These are phyloP conservation scores for Magnusiomyces fungicola DNA, from an alignment of 1,139 yeast genomes.

Conservation along the genomic window DNA sequence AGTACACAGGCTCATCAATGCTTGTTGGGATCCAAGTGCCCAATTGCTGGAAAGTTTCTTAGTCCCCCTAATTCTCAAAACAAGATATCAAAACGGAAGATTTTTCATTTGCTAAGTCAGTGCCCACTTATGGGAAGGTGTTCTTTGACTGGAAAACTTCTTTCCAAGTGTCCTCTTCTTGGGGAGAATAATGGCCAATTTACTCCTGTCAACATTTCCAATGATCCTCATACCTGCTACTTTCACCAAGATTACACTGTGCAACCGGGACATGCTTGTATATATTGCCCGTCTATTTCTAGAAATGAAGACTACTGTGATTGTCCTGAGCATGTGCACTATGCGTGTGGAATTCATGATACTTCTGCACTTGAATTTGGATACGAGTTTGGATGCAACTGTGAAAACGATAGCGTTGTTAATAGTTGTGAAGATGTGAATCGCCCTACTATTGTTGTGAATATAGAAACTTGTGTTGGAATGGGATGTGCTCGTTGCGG, in stretches of 20 bases:
- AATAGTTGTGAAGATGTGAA: neutral
- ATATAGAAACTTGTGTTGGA: neutral
- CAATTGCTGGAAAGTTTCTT: neutral
- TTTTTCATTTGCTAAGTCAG: neutral
- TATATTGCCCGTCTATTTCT: neutral
- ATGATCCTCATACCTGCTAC: neutral
- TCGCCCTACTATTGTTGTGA: neutral
- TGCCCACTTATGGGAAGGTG: neutral
- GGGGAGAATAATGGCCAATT: neutral
- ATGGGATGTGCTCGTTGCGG: neutral
- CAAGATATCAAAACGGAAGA: neutral
- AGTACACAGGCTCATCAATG: neutral
- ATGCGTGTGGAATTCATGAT: neutral
- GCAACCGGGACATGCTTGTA: neutral
- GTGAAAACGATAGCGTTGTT: no score
- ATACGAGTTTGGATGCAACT: neutral
- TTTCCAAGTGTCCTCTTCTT: neutral
- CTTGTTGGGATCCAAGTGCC: neutral
- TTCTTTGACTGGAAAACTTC: neutral
- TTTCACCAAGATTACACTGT: neutral
- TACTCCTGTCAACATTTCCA: neutral
- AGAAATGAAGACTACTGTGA: neutral
- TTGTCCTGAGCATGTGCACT: neutral
- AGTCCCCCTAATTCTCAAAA: neutral
- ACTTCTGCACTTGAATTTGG: neutral